Base-by-base conservation (phyloP, 2,329 filamentous ascomycete genomes). In the Fusarium sp. region DNA sequence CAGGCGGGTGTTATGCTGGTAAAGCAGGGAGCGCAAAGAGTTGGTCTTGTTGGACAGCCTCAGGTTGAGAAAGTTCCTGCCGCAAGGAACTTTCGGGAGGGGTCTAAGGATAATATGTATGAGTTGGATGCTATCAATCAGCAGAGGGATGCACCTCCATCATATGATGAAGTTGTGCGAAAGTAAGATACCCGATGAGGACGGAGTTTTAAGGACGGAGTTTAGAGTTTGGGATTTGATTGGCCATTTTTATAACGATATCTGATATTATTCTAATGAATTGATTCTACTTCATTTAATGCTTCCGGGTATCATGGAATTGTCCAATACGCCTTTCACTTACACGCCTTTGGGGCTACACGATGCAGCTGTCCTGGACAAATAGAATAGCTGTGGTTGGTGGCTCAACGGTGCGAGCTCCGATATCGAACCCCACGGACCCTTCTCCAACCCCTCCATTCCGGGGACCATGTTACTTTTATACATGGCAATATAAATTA, bases 361-460 rank as follows among this genome's bases (percentile, higher is more conserved):
- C 12, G 2, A 29, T 48, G 15, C 29, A 48, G 20, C 12, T 29
- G 8, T 29, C 10, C n/a, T 18, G 45, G 58, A 71, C 71, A 70
- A 68, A 65, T 61, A 52, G 29, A 32, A 20, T 41, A 72, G 30
- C 66, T 65, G 46, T 64, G 72, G 69, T 74, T 74, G 72, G 72
- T 65, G 38, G 52, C 62, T 40, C 41, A 53, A 38, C 24, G 20
- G 34, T 63, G 25, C 27, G 15, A 40, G 59, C 71, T 76, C 74
- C 74, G 72, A 75, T 76, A 67, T 75, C 74, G 72, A 73, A 74
- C 51, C 67, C 58, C 58, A 44, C 55, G 43, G 45, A 41, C 43
- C 58, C 24, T 46, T 13, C 13, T 67, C 63, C 32, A 67, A 38
- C 63, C 54, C 32, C 62, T 67, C 64, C 25, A 55, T 67, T 48